phyloP scores from a whole-genome alignment of 2,329 filamentous ascomycete genomes.

The Hypocrella siamensis region DNA sequence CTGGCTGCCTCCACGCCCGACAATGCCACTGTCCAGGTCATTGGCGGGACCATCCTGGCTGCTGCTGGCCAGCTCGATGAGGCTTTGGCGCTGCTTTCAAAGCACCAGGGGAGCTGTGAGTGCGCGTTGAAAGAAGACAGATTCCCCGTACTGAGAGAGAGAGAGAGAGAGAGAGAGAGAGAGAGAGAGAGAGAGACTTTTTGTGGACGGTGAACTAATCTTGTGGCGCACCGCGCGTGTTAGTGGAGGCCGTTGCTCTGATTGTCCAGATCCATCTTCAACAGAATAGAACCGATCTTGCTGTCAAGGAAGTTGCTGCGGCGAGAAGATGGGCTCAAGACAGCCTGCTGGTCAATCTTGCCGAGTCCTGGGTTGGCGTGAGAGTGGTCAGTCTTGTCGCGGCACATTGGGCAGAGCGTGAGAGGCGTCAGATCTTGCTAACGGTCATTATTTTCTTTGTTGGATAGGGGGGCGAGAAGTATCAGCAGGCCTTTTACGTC shows the following conservation, averaged over 20 bases:
- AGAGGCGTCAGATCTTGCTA: no score
- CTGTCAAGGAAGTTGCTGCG: constrained; percentile 71
- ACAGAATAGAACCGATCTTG: constrained; percentile 83
- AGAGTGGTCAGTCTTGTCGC: constrained; percentile 47
- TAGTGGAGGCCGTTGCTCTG: constrained; percentile 63
- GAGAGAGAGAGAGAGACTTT: no score
- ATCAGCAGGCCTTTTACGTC: constrained; percentile 94
- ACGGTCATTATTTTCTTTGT: no score
- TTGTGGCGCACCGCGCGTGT: no score
- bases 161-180: no score
- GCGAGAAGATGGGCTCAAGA: constrained; percentile 93
- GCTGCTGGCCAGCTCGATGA: constrained; percentile 70
- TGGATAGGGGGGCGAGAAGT: constrained; percentile 84
- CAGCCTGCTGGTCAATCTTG: constrained; percentile 80
- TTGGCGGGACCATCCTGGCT: constrained; percentile 70
- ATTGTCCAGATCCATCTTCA: constrained; percentile 85
- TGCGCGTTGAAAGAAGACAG: constrained; percentile 7
- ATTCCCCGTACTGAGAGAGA: no score
- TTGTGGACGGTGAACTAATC: constrained; percentile 8
- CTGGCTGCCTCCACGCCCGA: constrained; percentile 53
- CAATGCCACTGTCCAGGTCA: constrained; percentile 66
- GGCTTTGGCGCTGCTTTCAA: constrained; percentile 61
- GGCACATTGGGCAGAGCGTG: no score
- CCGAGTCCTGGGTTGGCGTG: constrained; percentile 88
- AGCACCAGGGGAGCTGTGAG: constrained; percentile 77